Evolutionary conservation across 2,329 filamentous ascomycete species (phyloP), one percentile per base, ranked within the genome.

Genomic region (Coniochaeta sp.): DNA sequence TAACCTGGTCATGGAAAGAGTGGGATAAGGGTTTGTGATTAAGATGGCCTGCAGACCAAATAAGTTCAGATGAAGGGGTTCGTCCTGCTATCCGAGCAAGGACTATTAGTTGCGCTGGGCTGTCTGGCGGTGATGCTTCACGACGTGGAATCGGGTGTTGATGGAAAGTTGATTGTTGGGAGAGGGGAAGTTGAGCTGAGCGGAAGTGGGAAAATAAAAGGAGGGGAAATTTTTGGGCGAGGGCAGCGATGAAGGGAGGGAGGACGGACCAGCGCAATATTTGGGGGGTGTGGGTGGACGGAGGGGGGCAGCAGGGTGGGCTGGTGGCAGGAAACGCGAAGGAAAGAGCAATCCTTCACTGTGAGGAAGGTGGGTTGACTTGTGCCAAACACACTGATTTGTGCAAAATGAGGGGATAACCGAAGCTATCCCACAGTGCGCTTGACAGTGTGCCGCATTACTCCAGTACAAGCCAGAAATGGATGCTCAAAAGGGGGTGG

Each of bases 1-100:
- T 77, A 73, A 73, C 71, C 69, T 81, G 75, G 76, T 85, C 84
- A 87, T 87, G 74, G 77, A 76, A 77, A 70, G 67, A 69, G 70
- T 73, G 70, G 72, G 70, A 65, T 68, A 61, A 70, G 67, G 71
- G 70, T 68, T 52, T 66, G 70, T 68, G 72, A 69, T 70, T 74
- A 72, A 71, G 70, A 71, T 70, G 69, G 69, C 68, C 63, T 61
- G 60, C 60, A 44, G 65, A 68, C 68, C 68, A 68, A 67, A 70
- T 67, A 40, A 58, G 57, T 59, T 65, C 60, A 61, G 60, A 66
- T 43, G 19, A 12, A 31, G 33, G 24, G 24, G 8, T 1, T 28
- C 36, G 56, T 58, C 56, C 56, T 58, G 56, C 56, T 58, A 44
- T 31, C 33, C 34, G 26, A 58, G 56, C 62, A 64, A 65, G 60